Base-by-base conservation (phyloP, 805 yeast genomes). In the Metschnikowia reukaufii region DNA sequence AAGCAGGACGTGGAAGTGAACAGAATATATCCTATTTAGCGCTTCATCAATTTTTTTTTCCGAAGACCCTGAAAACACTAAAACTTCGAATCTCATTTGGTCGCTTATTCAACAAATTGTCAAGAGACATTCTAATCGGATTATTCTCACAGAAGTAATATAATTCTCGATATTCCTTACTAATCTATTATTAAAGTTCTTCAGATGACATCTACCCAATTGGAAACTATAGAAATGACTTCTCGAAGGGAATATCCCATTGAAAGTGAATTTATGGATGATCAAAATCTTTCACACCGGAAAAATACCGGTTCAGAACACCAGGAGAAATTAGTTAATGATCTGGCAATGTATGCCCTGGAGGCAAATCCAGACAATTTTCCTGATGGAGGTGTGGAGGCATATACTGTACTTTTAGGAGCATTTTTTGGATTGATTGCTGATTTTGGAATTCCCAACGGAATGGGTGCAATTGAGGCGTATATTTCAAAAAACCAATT, bases 301-400 rank as follows among this genome's bases (percentile, higher is more conserved):
- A 39, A 16, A 5, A 32, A 25, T 39, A 12, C 13, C 32, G 15
- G 4, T 38, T 4, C 35, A 3, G 19, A 18, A 18, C 8, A 21
- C 5, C 39, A 3, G 19, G 37, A 39, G 18, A 39, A 35, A 10
- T 31, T 4, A 7, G 12, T 31, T 12, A 21, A 32, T 9, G 48
- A 45, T 19, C 44, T 35, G 44, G 44, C 37, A 6, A 58, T 58
- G 62, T 58, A 48, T 33, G 37, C 47, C 8, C 51, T 48, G 42
- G 62, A 58, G 21, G 40, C 36, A 6, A 18, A 45, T 7, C 44
- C 40, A 35, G 52, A 55, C 4, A 39, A 37, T 13, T 57, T 58
- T 18, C 65, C 65, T 9, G 65, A 61, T 21, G 65, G 65, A 12
- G 65, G 65, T 1, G 18, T 39, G 12, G 53, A 48, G 15, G 65